Base-by-base conservation (phyloP, 2,329 filamentous ascomycete genomes). In the Chaetomiaceae sp. region DNA sequence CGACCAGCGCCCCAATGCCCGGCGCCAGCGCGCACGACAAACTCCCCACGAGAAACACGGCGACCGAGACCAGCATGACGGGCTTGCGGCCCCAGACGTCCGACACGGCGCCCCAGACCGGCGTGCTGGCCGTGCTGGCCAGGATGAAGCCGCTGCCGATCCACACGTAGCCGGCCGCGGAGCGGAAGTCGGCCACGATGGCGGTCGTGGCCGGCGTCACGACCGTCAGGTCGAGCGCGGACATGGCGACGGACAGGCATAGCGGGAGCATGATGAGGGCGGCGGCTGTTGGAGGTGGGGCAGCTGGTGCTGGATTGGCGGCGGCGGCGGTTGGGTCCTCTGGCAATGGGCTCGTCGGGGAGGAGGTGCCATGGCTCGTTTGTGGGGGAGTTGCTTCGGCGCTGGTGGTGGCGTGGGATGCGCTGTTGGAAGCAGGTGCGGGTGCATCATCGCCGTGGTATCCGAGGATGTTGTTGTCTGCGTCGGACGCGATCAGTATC, bases 121-220 rank as follows among this genome's bases (percentile, higher is more conserved):
- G 83, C 0, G 79, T 78, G 1, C 77, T 75, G 62, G 72, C 77
- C 1, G 84, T 81, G 59, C 81, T 83, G 45, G 81, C 83, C 10
- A 90, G 76, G 6, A 88, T 70, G 58, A 86, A 91, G 3, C 84
- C 79, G 30, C 77, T 80, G 12, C 86, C 86, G 51, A 91, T 82
- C 87, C 86, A 90, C 42, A 82, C 77, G 65, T 89, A 90, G 19
- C 84, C 85, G 14, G 76, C 69, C 3, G 78, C 78, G 6, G 84
- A 85, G 36, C 79, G 60, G 50, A 90, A 77, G 49, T 84, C 72
- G 27, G 66, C 65, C 5, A 78, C 73, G 52, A 87, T 86, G 12
- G 79, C 80, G 0, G 83, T 82, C 5, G 85, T 71, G 6, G 82
- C 79, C 0, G 82, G 85, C 10, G 83, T 75, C 55, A 86, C 71